These are phyloP conservation scores for Teratosphaeria pseudoeucalypti DNA, from an alignment of 2,329 filamentous ascomycete species.

Conservation along the genomic window DNA sequence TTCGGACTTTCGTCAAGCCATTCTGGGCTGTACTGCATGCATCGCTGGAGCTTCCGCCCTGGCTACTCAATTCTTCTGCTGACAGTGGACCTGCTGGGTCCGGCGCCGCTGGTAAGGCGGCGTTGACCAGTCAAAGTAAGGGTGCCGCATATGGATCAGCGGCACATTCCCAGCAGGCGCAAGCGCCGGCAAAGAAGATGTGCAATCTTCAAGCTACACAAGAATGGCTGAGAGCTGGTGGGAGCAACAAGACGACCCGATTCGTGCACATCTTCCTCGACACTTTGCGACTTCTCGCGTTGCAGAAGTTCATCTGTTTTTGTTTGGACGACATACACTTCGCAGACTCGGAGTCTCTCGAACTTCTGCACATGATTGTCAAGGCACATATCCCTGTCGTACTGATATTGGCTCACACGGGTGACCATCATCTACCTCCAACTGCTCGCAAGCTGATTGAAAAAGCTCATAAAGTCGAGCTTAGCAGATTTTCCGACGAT, in stretches of 20 bases:
- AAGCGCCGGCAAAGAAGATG: slow-evolving; percentile 9
- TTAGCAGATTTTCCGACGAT: slow-evolving; percentile 63
- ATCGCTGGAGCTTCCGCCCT: slow-evolving; percentile 57
- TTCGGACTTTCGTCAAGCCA: slow-evolving; percentile 45
- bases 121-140: neutral
- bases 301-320: slow-evolving; percentile 79
- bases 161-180: neutral
- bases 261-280: slow-evolving; percentile 84
- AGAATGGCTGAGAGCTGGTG: slow-evolving; percentile 37
- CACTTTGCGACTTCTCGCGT: slow-evolving; percentile 68
- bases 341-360: slow-evolving; percentile 76
- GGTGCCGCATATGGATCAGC: neutral
- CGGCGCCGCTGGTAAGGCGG: neutral
- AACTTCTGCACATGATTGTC: slow-evolving; percentile 73
- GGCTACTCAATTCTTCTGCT: slow-evolving; percentile 34
- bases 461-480: slow-evolving; percentile 54
- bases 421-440: slow-evolving; percentile 29
- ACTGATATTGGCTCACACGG: slow-evolving; percentile 58
- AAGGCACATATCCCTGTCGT: slow-evolving; percentile 69
- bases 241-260: slow-evolving; percentile 48
- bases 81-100: neutral
- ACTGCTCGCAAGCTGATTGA: slow-evolving; percentile 29
- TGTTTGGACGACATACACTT: slow-evolving; percentile 85
- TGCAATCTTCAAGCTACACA: slow-evolving; percentile 27
- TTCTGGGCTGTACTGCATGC: slow-evolving; percentile 48